Conservation (phyloP, 2,329 filamentous ascomycete genomes). For the Aspergillus sp. region DNA sequence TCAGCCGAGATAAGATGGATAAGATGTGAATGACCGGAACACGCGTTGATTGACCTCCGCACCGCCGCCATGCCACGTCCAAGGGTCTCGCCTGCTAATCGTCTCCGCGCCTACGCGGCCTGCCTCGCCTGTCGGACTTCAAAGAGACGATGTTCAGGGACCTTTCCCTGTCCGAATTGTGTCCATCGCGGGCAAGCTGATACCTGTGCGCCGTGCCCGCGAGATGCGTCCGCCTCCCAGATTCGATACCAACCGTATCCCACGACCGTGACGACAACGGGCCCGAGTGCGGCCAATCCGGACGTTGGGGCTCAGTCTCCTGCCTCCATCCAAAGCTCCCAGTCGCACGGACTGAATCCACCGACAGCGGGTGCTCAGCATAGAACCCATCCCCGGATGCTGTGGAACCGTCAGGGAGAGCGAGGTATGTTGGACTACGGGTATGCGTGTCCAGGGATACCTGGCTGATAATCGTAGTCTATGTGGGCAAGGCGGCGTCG, state of each 20-base stretch:
- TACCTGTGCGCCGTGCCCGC: conserved; percentile 26
- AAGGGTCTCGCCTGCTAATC: conserved; percentile 44
- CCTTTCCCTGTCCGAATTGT: conserved; percentile 45
- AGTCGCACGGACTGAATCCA: conserved; percentile 8
- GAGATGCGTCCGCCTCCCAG: not conserved
- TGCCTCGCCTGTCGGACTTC: conserved; percentile 44
- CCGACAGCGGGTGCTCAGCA: conserved; percentile 24
- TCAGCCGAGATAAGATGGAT: no score
- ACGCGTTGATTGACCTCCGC: not conserved
- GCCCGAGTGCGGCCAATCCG: not conserved
- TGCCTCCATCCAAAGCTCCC: not conserved
- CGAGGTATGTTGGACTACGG: conserved; percentile 31
- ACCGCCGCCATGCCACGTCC: conserved; percentile 44
- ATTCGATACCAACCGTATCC: not conserved
- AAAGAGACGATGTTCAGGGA: conserved; percentile 48
- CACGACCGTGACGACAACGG: not conserved
- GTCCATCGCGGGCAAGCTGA: conserved; percentile 37
- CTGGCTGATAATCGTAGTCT: conserved; percentile 13
- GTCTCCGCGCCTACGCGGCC: conserved; percentile 44
- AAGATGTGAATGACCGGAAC: not conserved
- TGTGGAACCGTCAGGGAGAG: conserved; percentile 49
- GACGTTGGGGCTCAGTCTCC: not conserved
- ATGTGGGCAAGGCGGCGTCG: conserved; percentile 28
- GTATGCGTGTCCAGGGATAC: no score
- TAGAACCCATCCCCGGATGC: conserved; percentile 36